A percentile compares a stretch with the other conserved stretches of the same genome.
phyloP scores from a whole-genome alignment of 2,329 filamentous ascomycete species.

The Aspergillus terreus region DNA sequence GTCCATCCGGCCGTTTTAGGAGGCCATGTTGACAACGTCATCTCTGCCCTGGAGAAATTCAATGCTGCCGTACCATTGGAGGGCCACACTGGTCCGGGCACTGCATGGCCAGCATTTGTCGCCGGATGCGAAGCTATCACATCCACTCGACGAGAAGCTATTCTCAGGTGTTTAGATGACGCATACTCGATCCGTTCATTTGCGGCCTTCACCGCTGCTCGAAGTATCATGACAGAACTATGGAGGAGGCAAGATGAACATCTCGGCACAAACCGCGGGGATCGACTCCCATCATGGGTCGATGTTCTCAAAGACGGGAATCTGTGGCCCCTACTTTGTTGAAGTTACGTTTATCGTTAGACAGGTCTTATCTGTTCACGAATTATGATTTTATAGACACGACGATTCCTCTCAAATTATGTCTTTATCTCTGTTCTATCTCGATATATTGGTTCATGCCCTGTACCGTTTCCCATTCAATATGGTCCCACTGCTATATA shows the following conservation, averaged over 20 bases:
- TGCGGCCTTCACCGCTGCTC: conserved; percentile 20
- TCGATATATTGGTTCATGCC: background rate
- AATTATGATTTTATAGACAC: background rate
- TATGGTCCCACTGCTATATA: background rate
- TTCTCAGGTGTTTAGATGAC: conserved; percentile 22
- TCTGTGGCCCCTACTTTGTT: conserved; percentile 28
- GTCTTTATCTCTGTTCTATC: background rate
- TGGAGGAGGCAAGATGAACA: conserved; percentile 28
- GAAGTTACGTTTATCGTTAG: background rate
- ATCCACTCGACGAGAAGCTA: conserved; percentile 14
- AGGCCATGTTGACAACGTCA: conserved; percentile 34
- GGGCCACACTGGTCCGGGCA: conserved; percentile 20
- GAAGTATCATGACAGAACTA: conserved; percentile 25
- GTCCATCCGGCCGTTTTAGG: conserved; percentile 39
- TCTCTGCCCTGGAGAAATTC: conserved; percentile 28
- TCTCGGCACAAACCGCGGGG: conserved; percentile 16
- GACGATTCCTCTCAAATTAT: background rate
- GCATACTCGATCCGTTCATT: conserved; percentile 22
- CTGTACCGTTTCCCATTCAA: too few species aligned
- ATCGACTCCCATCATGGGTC: conserved; percentile 26
- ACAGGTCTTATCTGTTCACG: background rate
- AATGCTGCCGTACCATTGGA: conserved; percentile 19
- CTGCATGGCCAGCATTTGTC: conserved; percentile 39
- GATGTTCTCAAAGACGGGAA: conserved; percentile 21
- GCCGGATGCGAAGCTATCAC: conserved; percentile 39